Evolutionary conservation across 2,329 filamentous ascomycete genomes (phyloP).

Genomic region (Tolypocladium amazonense): DNA sequence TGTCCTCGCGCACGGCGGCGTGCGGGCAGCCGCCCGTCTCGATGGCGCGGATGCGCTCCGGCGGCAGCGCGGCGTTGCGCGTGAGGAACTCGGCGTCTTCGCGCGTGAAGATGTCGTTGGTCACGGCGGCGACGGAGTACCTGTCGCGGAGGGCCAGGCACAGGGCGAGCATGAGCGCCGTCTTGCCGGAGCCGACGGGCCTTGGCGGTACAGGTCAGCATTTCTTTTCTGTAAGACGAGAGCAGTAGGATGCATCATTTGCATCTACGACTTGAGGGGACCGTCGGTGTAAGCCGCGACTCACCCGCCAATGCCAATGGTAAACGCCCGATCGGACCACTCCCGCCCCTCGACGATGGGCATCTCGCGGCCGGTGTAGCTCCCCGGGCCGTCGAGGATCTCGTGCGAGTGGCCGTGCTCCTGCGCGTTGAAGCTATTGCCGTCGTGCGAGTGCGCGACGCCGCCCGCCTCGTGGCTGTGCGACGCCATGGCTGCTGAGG

Average conservation of each 20-base stretch:
- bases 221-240: not conserved
- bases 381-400: conserved; percentile 87
- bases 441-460: conserved; percentile 49
- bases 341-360: conserved; percentile 80
- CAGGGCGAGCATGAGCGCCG: conserved; percentile 89
- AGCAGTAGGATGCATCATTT: not conserved
- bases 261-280: not conserved
- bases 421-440: conserved; percentile 39
- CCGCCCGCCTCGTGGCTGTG: conserved; percentile 28
- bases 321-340: conserved; percentile 86
- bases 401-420: conserved; percentile 95
- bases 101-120: conserved; percentile 97
- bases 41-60: conserved; percentile 81
- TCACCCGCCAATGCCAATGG: conserved; percentile 95
- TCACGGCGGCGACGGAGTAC: conserved; percentile 88
- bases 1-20: conserved; percentile 94
- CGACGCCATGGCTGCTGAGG: not conserved
- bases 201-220: conserved; percentile 29
- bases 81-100: conserved; percentile 98
- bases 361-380: conserved; percentile 83
- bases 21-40: conserved; percentile 97
- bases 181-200: conserved; percentile 94
- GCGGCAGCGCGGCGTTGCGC: conserved; percentile 70
- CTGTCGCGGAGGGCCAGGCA: conserved; percentile 71
- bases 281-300: conserved; percentile 11